A percentile compares a stretch with the other conserved stretches of the same genome.
These are phyloP conservation scores for Blastocrithidia nonstop DNA, from an alignment of 208 protist species.

Conservation along the genomic window DNA sequence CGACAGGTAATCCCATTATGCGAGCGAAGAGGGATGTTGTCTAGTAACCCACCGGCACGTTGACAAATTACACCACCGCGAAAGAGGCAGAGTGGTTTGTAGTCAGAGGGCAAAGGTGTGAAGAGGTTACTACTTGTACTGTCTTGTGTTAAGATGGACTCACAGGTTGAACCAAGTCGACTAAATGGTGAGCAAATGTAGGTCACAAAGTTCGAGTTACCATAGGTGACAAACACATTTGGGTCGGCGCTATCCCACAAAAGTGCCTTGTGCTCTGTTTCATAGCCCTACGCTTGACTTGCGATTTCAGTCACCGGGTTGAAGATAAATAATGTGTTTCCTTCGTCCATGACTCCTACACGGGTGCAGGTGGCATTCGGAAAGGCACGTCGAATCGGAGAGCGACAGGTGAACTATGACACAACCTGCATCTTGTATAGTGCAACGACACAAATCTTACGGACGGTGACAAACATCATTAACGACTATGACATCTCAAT, in stretches of 20 bases:
- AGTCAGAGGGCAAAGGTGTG: conserved; percentile 49
- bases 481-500: conserved; percentile 84
- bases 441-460: conserved; percentile 66
- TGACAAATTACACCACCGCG: conserved; percentile 74
- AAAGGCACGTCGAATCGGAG: conserved; percentile 57
- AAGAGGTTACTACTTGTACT: conserved; percentile 42
- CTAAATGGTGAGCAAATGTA: conserved; percentile 84
- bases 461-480: conserved; percentile 83
- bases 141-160: conserved; percentile 49
- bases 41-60: conserved; percentile 40
- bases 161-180: conserved; percentile 74
- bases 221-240: conserved; percentile 73
- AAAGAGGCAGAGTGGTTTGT: conserved; percentile 61
- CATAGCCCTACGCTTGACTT: conserved; percentile 54
- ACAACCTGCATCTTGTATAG: conserved; percentile 81
- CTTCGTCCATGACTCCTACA: conserved; percentile 80
- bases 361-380: conserved; percentile 85
- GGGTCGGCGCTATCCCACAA: conserved; percentile 88
- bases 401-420: conserved; percentile 48
- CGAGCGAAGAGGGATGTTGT: conserved; percentile 47
- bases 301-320: conserved; percentile 85
- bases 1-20: conserved; percentile 43
- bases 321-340: conserved; percentile 67
- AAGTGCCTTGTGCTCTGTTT: conserved; percentile 38
- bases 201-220: conserved; percentile 58